Conservation (phyloP, 2,329 filamentous ascomycete species). For the Dactylonectria macrodidyma region DNA sequence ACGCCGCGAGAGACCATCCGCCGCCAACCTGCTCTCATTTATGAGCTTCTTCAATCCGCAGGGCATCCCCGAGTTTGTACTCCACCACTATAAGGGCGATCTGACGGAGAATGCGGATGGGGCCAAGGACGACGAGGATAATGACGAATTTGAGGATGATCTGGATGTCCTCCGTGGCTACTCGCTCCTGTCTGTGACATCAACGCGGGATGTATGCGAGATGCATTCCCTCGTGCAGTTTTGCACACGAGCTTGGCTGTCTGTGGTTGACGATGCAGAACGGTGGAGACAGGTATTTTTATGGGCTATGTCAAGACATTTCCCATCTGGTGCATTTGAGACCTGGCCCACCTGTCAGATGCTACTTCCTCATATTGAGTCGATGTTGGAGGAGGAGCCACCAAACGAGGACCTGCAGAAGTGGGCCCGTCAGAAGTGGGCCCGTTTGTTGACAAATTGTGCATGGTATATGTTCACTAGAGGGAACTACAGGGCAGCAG, state of each 20-base stretch:
- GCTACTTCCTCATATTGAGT: conserved; percentile 23
- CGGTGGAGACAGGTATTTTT: conserved; percentile 30
- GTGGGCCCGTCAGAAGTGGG: too few relatives aligned
- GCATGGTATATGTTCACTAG: not conserved
- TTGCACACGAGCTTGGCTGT: conserved; percentile 42
- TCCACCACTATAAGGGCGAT: conserved; percentile 10
- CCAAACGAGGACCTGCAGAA: not conserved
- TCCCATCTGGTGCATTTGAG: conserved; percentile 7
- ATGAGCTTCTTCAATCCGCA: conserved; percentile 55
- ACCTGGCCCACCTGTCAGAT: conserved; percentile 18
- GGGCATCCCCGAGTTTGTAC: conserved; percentile 53
- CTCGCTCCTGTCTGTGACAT: conserved; percentile 32
- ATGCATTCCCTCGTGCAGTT: conserved; percentile 45
- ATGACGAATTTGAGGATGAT: not conserved
- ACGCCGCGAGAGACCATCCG: conserved; percentile 12
- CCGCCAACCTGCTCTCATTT: conserved; percentile 9
- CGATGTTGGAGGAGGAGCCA: conserved; percentile 10
- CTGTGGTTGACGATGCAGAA: conserved; percentile 4
- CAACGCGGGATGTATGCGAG: conserved; percentile 26
- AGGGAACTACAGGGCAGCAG: conserved; percentile 2
- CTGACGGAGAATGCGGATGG: not conserved
- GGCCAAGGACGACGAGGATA: conserved; percentile 30
- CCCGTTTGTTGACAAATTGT: not conserved
- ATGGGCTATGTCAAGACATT: not conserved
- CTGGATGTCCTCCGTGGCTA: conserved; percentile 24